Base-by-base conservation (phyloP, 1,284 basidiomycete genomes). In the Paramarasmius palmivorus region DNA sequence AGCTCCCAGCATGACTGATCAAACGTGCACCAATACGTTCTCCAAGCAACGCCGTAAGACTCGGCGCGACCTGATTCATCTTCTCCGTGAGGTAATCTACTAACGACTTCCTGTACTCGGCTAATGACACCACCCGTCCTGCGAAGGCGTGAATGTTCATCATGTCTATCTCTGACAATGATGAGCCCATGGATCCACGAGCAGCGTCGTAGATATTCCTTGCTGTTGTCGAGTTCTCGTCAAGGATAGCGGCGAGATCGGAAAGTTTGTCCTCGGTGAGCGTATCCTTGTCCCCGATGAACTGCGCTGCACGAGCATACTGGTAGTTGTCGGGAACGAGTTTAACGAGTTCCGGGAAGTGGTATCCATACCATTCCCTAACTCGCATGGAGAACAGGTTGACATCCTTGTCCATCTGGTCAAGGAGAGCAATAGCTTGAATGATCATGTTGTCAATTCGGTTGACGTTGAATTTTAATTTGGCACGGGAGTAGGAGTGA, bases 361-460 rank as follows among this genome's bases (percentile, higher is more conserved):
- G 97, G 81, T 97, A 99, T n/a, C 97, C 96, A 73, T 99, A 99
- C 97, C 97, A 99, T 72, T 99, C 96, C 62, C 96, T 83, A 51
- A 98, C 88, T 51, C 96, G 91, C 96, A 99, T 99, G 23, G 95
- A 91, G 70, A 99, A 98, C 23, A 96, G 88, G 79, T 99, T 99
- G 70, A 99, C 95, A 72, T 99, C 96, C 81, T 98, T 99, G 84
- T 99, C 96, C 68, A 99, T 90, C 68, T 98, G 95, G 78, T 99
- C 96, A 65, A 98, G 92, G 53, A 98, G 87, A 2, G 96, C 92
- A 67, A 99, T 98, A 52, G 96, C 96, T 75, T 99, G 97, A 67
- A 99, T 99, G 77, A 99, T 99, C 96, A 99, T 99, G 80, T 99
- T 99, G 79, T 99, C 96, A 59, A 93, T 89, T 61, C 96, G 84